phyloP scores from a whole-genome alignment of 345 rosid genomes.

The Arabis alpina region DNA sequence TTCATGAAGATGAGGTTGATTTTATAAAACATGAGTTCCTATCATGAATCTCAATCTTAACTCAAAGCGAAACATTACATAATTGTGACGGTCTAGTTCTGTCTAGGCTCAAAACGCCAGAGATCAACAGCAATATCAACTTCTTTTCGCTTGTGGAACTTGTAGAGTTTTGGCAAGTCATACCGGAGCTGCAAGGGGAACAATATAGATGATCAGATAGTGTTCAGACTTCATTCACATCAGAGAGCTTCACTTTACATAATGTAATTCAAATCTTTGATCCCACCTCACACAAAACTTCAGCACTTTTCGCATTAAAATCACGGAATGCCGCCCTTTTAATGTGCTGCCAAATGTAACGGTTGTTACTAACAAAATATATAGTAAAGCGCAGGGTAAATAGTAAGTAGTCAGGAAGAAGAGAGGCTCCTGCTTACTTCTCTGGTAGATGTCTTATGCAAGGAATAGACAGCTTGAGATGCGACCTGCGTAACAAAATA shows the following conservation, averaged over 20 bases:
- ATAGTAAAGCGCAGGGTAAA: background rate
- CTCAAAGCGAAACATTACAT: conserved; percentile 21
- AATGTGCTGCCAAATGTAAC: conserved; percentile 58
- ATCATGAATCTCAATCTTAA: conserved; percentile 17
- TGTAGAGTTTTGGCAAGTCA: conserved; percentile 80
- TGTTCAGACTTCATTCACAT: conserved; percentile 19
- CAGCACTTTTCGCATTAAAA: conserved; percentile 81
- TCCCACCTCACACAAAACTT: conserved; percentile 83
- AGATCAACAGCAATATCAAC: conserved; percentile 92
- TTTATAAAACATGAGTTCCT: conserved; percentile 10
- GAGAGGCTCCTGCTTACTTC: conserved; percentile 55
- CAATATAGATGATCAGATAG: background rate
- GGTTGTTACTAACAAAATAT: conserved; percentile 1
- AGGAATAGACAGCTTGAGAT: conserved; percentile 84
- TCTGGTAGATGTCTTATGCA: conserved; percentile 98
- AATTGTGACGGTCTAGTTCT: conserved; percentile 23
- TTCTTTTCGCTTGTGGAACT: conserved; percentile 85
- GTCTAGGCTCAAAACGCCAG: conserved; percentile 85
- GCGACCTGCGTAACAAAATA: conserved; percentile 56
- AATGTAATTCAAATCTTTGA: conserved; percentile 1
- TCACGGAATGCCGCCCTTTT: conserved; percentile 74
- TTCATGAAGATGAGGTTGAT: conserved; percentile 3
- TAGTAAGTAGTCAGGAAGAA: conserved; percentile 6
- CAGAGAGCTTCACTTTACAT: background rate
- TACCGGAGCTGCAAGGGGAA: conserved; percentile 63